Percentiles rank a stretch among this genome's conserved stretches.
Conservation (phyloP, 352 stramenopile genomes). For the Pythium guiyangense region DNA sequence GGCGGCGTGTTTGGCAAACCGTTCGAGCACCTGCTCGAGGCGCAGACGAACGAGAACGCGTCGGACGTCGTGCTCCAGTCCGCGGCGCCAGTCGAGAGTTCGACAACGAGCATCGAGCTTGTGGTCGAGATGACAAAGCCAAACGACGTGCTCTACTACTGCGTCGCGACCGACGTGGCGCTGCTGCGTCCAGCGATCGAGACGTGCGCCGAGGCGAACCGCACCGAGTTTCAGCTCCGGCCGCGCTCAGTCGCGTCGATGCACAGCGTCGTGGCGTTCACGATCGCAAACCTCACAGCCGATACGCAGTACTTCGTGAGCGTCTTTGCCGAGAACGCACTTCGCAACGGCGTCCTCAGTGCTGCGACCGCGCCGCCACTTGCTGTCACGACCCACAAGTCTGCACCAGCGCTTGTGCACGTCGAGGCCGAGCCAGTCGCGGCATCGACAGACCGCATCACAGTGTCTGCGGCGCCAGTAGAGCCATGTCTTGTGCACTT, state of each 20-base stretch:
- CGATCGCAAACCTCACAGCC: slow-evolving; percentile 49
- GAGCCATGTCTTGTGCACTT: slow-evolving; percentile 47
- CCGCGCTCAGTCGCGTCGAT: slow-evolving; percentile 9
- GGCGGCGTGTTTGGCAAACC: slow-evolving; percentile 51
- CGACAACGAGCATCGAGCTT: slow-evolving; percentile 32
- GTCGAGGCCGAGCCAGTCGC: slow-evolving; percentile 18
- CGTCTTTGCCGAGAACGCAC: slow-evolving; percentile 51
- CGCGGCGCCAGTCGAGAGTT: slow-evolving; percentile 28
- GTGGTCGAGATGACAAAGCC: slow-evolving; percentile 52
- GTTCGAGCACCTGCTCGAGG: slow-evolving; percentile 41
- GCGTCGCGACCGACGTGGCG: slow-evolving; percentile 12
- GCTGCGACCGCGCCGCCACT: slow-evolving; percentile 7
- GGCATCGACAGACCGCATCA: slow-evolving; percentile 31
- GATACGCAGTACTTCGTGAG: slow-evolving; percentile 35
- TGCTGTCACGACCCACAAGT: slow-evolving; percentile 37
- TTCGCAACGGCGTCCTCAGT: slow-evolving; percentile 54
- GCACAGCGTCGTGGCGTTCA: slow-evolving; percentile 25
- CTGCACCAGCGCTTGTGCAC: slow-evolving; percentile 25
- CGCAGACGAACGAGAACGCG: slow-evolving; percentile 59
- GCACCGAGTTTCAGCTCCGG: slow-evolving; percentile 20
- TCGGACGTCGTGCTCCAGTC: slow-evolving; percentile 37
- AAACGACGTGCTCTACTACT: slow-evolving; percentile 48
- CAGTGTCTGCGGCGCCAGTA: slow-evolving; percentile 17
- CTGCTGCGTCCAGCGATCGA: neutral
- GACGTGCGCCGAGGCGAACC: slow-evolving; percentile 23